A percentile compares a stretch with the other conserved stretches of the same genome.
Evolutionary conservation across 179 eudicot species (phyloP).

Genomic region (Patellifolia procumbens): DNA sequence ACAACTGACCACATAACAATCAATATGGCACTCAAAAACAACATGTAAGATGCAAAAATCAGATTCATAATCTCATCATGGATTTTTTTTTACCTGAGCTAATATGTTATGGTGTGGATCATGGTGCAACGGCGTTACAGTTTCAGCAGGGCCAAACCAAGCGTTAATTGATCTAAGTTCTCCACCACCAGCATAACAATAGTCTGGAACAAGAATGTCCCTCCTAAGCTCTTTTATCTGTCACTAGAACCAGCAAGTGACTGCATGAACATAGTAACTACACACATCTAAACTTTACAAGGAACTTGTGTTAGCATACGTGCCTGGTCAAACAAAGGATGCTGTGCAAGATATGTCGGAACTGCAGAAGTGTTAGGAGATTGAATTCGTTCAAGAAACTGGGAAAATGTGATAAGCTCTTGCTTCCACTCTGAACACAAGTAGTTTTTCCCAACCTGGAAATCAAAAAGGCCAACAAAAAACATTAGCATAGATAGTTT

Average conservation of each 20-base stretch:
- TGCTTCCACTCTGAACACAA: constrained; percentile 93
- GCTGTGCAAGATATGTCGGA: constrained; percentile 92
- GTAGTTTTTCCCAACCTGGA: constrained; percentile 90
- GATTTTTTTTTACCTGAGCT: constrained; percentile 66
- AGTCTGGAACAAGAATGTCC: constrained; percentile 85
- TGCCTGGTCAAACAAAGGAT: constrained; percentile 98
- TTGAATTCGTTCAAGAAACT: constrained; percentile 84
- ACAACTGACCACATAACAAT: constrained; percentile 13
- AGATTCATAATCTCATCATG: background rate
- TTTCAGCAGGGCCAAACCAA: constrained; percentile 98
- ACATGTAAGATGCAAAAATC: background rate
- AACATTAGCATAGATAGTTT: constrained; percentile 7
- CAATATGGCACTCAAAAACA: constrained; percentile 1
- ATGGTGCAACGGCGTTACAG: constrained; percentile 93
- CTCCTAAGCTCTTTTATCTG: constrained; percentile 89
- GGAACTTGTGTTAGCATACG: constrained; percentile 28
- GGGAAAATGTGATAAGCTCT: constrained; percentile 82
- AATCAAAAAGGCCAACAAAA: background rate
- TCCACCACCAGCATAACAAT: constrained; percentile 89
- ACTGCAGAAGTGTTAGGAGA: constrained; percentile 50
- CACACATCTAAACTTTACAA: constrained; percentile 6
- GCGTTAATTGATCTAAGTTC: constrained; percentile 86
- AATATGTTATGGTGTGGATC: constrained; percentile 98
- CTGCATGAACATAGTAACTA: constrained; percentile 32
- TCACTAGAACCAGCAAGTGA: constrained; percentile 35